Percentiles rank a stretch among this genome's conserved stretches.
Evolutionary conservation across 306 rosid genomes (phyloP).

Genomic region (Dalbergia oliveri): DNA sequence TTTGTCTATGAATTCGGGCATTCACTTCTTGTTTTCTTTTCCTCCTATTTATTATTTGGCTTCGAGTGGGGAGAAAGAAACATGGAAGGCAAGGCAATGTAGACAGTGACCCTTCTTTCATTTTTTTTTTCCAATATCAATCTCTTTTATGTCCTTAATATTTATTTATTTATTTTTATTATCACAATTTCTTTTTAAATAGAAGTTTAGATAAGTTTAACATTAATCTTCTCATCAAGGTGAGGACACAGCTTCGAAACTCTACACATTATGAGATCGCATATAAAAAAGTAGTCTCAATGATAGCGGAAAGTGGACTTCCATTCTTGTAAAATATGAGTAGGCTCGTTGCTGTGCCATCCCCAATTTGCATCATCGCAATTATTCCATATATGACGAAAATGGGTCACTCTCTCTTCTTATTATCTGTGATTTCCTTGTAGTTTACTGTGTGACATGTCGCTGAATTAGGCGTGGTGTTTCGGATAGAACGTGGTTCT

Average conservation of each 20-base stretch:
- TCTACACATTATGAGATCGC: too few relatives aligned
- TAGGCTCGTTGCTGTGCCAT: too few relatives aligned
- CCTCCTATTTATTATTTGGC: background rate
- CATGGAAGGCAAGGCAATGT: background rate
- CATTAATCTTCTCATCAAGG: too few relatives aligned
- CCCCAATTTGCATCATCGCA: too few relatives aligned
- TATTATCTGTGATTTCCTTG: background rate
- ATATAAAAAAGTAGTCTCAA: too few relatives aligned
- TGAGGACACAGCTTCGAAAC: too few relatives aligned
- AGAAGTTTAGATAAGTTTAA: too few relatives aligned
- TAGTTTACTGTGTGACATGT: background rate
- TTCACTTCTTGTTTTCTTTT: background rate
- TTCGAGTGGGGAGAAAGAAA: background rate
- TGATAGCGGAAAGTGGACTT: too few relatives aligned
- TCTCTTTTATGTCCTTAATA: background rate
- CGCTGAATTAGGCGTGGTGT: conserved; percentile 22
- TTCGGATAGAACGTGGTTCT: conserved; percentile 13
- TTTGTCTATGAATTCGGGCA: conserved; percentile 9
- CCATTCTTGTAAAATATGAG: too few relatives aligned
- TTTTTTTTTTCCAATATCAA: background rate
- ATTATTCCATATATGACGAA: background rate
- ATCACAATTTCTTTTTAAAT: background rate
- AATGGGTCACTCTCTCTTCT: background rate
- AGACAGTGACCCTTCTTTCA: background rate
- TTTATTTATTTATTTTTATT: background rate